Percentiles rank a stretch among this genome's conserved stretches.
Evolutionary conservation across 2,329 filamentous ascomycete genomes (phyloP).

Genomic region (Penicillium vulpinum): DNA sequence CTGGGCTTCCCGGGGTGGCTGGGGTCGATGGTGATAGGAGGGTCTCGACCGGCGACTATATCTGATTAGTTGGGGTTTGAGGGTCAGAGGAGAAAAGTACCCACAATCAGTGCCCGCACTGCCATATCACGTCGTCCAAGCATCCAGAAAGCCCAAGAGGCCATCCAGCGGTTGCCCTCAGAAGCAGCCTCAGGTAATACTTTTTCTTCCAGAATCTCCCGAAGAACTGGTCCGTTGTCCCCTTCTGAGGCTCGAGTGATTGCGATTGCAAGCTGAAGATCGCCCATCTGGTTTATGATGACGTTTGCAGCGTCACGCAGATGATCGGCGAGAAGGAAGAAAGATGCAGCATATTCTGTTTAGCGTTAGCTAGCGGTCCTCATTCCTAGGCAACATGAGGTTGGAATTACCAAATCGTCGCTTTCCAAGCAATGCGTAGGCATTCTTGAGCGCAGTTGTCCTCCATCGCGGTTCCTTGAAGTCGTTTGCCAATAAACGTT

Average conservation of each 20-base stretch:
- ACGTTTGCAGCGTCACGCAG: constrained; percentile 83
- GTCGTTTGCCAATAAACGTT: constrained; percentile 81
- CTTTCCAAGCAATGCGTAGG: constrained; percentile 90
- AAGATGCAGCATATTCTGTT: constrained; percentile 89
- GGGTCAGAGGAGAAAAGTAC: constrained; percentile 28
- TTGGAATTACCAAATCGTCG: constrained; percentile 68
- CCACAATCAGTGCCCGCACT: constrained; percentile 76
- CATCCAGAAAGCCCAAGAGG: constrained; percentile 95
- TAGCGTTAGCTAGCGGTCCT: constrained; percentile 4
- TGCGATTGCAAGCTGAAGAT: constrained; percentile 85
- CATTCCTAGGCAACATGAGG: background rate
- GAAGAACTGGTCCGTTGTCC: constrained; percentile 72
- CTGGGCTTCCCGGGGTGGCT: constrained; percentile 63
- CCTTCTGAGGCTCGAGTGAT: constrained; percentile 86
- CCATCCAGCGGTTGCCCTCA: constrained; percentile 88
- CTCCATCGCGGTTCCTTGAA: constrained; percentile 85
- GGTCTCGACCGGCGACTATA: constrained; percentile 72
- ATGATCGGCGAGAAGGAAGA: constrained; percentile 87
- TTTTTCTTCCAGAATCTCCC: constrained; percentile 73
- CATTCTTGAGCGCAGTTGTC: constrained; percentile 90
- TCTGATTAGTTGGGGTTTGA: background rate
- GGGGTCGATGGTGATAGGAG: constrained; percentile 53
- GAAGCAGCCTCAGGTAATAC: constrained; percentile 74
- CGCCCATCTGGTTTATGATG: constrained; percentile 81
- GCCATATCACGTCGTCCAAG: constrained; percentile 78